A percentile compares a stretch with the other conserved stretches of the same genome.
These are phyloP conservation scores for Aspergillus amoenus DNA, from an alignment of 2,329 filamentous ascomycete species.

Conservation along the genomic window DNA sequence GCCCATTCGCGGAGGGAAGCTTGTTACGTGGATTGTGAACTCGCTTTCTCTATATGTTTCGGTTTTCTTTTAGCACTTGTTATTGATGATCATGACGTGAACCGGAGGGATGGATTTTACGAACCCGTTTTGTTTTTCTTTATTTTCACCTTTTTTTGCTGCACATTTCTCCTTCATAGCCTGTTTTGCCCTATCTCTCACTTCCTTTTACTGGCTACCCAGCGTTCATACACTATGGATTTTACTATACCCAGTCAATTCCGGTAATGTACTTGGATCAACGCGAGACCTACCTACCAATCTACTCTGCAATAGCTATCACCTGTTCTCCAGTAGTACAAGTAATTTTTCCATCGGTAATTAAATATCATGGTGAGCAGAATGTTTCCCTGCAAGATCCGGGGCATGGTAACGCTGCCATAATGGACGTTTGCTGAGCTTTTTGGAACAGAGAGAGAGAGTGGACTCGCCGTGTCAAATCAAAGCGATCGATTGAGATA, in stretches of 20 bases:
- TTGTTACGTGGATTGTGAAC: conserved; percentile 35
- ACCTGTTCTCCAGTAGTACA: no score
- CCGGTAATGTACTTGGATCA: not conserved
- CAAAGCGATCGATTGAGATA: no score
- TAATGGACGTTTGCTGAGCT: no score
- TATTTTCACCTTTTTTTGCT: not conserved
- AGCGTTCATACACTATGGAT: not conserved
- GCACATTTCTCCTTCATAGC: not conserved
- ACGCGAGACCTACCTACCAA: not conserved
- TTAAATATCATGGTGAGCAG: no score
- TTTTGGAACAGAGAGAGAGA: no score
- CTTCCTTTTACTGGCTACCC: not conserved
- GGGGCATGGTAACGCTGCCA: no score
- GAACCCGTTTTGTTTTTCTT: not conserved
- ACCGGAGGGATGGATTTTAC: not conserved
- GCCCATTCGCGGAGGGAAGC: conserved; percentile 47
- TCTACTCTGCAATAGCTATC: not conserved
- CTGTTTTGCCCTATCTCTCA: not conserved
- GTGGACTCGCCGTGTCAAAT: no score
- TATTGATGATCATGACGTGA: not conserved
- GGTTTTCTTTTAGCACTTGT: not conserved
- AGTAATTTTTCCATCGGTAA: no score
- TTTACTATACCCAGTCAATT: not conserved
- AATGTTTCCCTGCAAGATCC: no score
- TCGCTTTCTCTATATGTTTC: not conserved